These are phyloP conservation scores for Orobanche coerulescens DNA, from an alignment of 257 asterid species.

Conservation along the genomic window DNA sequence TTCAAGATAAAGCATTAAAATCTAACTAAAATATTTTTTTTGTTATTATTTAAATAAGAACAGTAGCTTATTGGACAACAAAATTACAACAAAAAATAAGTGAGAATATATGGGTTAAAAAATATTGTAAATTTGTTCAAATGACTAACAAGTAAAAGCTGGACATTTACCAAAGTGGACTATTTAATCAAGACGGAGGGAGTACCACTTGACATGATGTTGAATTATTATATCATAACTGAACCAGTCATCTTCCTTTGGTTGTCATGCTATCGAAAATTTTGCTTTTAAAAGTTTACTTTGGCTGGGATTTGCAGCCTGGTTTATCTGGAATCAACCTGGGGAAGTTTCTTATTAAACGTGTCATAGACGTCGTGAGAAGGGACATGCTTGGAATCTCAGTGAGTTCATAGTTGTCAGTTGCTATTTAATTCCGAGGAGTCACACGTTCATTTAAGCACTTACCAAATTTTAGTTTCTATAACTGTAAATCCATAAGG, in stretches of 20 bases:
- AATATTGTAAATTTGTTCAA: no score
- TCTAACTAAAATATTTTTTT: no score
- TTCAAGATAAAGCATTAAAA: no score
- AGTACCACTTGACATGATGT: constrained; percentile 7
- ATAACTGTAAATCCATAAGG: no score
- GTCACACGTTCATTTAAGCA: neutral
- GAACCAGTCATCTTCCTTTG: neutral
- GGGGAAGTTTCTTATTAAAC: constrained; percentile 90
- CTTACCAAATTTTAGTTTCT: neutral
- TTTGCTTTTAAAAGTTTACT: constrained; percentile 4
- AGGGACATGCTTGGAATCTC: constrained; percentile 75
- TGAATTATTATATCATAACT: neutral
- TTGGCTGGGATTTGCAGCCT: constrained; percentile 49
- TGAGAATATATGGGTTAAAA: no score
- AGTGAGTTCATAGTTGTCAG: constrained; percentile 39
- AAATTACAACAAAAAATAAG: no score
- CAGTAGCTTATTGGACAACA: no score
- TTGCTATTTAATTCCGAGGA: neutral
- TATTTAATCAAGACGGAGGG: no score
- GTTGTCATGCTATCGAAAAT: neutral
- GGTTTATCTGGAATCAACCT: constrained; percentile 93
- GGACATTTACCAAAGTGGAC: no score
- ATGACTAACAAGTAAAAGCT: no score
- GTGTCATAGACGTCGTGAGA: constrained; percentile 87
- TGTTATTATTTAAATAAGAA: no score